phyloP scores from a whole-genome alignment of 176 grass and related monocot genomes.

The Zizania latifolia region DNA sequence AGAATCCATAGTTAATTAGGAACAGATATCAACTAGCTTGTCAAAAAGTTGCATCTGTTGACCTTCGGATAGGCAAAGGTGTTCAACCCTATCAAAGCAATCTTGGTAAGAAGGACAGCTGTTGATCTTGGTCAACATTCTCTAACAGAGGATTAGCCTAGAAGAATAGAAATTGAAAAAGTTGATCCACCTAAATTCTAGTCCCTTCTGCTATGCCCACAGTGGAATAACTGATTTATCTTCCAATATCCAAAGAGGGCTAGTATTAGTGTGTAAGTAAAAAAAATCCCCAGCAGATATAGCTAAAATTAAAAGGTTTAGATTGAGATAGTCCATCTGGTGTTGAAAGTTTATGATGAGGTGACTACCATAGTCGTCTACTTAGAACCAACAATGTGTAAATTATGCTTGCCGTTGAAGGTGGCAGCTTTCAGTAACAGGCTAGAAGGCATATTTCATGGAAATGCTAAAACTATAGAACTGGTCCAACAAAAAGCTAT shows the following conservation, averaged over 20 bases:
- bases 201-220: background rate
- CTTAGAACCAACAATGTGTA: background rate
- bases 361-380: background rate
- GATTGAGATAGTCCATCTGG: background rate
- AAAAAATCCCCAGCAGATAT: too few relatives aligned
- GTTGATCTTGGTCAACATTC: background rate
- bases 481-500: background rate
- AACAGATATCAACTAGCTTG: too few relatives aligned
- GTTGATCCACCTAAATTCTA: background rate
- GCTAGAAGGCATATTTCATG: background rate
- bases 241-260: background rate
- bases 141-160: background rate
- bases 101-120: background rate
- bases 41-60: background rate
- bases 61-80: background rate
- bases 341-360: background rate
- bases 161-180: background rate
- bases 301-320: background rate
- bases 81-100: background rate
- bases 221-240: background rate
- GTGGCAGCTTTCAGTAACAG: background rate
- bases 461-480: background rate
- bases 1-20: too few relatives aligned
- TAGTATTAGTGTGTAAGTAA: background rate
- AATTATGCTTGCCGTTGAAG: background rate